Evolutionary conservation across 1,284 basidiomycete species (phyloP).

Genomic region (Stygiomarasmius scandens): DNA sequence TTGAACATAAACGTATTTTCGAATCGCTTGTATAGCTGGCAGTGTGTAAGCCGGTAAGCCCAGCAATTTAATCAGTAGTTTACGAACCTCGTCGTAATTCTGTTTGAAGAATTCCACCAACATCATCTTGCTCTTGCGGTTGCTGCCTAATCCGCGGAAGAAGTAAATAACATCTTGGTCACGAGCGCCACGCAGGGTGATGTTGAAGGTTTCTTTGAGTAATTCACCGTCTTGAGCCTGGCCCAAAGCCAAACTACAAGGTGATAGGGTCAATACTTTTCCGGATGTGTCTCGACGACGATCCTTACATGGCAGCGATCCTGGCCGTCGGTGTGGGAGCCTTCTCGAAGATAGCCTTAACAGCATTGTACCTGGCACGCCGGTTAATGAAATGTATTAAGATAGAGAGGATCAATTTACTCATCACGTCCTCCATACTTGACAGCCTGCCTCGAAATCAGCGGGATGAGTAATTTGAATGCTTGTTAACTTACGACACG

Average conservation of each 20-base stretch:
- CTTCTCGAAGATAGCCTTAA: constrained; percentile 72
- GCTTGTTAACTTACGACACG: constrained; percentile 40
- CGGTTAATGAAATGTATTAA: neutral
- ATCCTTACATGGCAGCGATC: constrained; percentile 68
- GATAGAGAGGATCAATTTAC: neutral
- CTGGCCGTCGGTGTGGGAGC: constrained; percentile 74
- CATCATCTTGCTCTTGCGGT: constrained; percentile 45
- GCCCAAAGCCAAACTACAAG: constrained; percentile 43
- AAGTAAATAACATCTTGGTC: constrained; percentile 70
- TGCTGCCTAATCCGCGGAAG: constrained; percentile 46
- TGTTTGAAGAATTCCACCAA: constrained; percentile 44
- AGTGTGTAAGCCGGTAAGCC: constrained; percentile 20
- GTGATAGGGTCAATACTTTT: neutral
- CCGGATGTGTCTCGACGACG: neutral
- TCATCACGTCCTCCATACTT: constrained; percentile 79
- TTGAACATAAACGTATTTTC: constrained; percentile 67
- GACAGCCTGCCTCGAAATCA: constrained; percentile 49
- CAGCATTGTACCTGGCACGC: constrained; percentile 70
- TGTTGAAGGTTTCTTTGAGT: constrained; percentile 61
- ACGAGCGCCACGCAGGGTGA: constrained; percentile 57
- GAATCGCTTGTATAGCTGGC: constrained; percentile 71
- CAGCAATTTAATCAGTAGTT: neutral
- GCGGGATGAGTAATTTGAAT: neutral
- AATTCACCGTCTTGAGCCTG: constrained; percentile 46
- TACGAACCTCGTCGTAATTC: constrained; percentile 60